Base-by-base conservation (phyloP, 2,329 filamentous ascomycete species). In the Pezizomycotina sp. region DNA sequence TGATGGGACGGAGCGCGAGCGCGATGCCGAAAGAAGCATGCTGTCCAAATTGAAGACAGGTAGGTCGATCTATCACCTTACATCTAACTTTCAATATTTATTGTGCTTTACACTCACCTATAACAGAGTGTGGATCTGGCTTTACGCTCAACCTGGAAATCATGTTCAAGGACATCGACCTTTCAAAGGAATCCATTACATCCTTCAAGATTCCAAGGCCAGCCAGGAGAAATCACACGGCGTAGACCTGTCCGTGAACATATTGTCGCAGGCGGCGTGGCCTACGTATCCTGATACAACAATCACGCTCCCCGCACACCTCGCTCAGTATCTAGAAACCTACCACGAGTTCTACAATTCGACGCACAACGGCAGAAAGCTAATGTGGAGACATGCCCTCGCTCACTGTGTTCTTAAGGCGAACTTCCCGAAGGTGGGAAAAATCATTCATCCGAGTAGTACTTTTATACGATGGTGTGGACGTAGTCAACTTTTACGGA, bases 101-200 rank as follows among this genome's bases (percentile, higher is more conserved):
- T 27, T 15, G 18, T 27, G 31, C 27, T 24, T 33, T 21, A 14
- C 35, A 47, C 21, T 46, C 21, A 13, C 34, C 34, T 27, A 33
- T 30, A 14, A 25, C 21, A 60, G 89, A 98, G 62, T 98, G 89
- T 54, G 89, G 89, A 24, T 77, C 80, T 9, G 79, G 72, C 49
- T 95, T 98, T 55, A 98, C 89, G 0, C 84, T 92, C 54, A 98
- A 98, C 52, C 65, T 99, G 0, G 91, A 99, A 58, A 81, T 86
- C 45, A 99, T 99, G 89, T 98, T 99, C 64, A 92, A 92, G 57
- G 89, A 99, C 53, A 82, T 95, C 57, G 84, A 93, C 54, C 67
- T 93, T 13, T 80, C 80, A 8, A 77, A 78, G 43, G 89, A 95
- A 50, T 86, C 95, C 55, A 92, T 95, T 77, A 60, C 68, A n/a